Evolutionary conservation across 139 green algal genomes (phyloP), one percentile per base, ranked within the genome.

Genomic region (Chlamydomonas sp.): DNA sequence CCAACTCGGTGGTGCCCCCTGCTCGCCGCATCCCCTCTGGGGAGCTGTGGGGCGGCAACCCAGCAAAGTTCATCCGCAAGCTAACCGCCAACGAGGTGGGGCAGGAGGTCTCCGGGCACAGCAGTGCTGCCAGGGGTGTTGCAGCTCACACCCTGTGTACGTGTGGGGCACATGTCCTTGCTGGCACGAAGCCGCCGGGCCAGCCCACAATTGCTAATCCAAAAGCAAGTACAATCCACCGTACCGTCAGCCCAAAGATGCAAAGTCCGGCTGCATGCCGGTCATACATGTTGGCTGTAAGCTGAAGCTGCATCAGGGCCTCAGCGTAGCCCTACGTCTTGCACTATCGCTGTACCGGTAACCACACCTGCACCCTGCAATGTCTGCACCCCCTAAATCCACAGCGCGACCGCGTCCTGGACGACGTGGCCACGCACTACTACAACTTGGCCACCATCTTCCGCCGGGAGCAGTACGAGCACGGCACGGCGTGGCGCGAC

Each of bases 41-140:
- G 3, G 90, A 99, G 89, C 87, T 98, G 82, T 99, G 97, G 97
- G 96, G 90, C 2, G 96, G 97, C 72, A 96, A 95, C 85, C 97
- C 97, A 31, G 96, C 96, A 0, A 89, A 87, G 16, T 98, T 95
- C 78, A 90, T 98, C 5, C 93, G 97, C 7, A 92, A 97, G 76
- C 89, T 98, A 60, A 97, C 91, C 66, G 93, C 84, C 12, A 85
- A 95, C 78, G 94, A 96, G 85, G 93, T 96, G 63, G 14, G 91
- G 5, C 12, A 3, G 3, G 4, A 60, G 58, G 64, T 12, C 4
- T 74, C 4, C 10, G 12, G 68, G 68, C 12, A 49, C 15, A 31
- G 77, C 7, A 9, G 62, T 5, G 31, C 12, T 76, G 16, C 20
- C 7, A 61, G 31, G 61, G 57, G 84, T 63, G 77, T 88, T 20